Evolutionary conservation across 2,329 filamentous ascomycete genomes (phyloP), one percentile per base, ranked within the genome.

Genomic region (Talaromyces piceae): DNA sequence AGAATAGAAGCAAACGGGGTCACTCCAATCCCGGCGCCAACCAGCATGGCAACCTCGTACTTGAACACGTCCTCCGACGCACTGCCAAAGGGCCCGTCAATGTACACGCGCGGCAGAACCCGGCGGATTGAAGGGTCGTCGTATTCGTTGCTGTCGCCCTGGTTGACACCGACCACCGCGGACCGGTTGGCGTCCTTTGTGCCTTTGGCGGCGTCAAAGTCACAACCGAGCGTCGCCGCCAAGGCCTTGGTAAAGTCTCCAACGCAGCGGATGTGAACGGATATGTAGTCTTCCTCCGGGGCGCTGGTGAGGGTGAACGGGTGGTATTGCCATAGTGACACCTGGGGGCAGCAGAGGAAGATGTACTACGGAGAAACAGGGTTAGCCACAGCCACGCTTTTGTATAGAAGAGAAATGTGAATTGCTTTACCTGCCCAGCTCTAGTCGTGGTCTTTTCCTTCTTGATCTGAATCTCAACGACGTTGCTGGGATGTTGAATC

Each of bases 401-500:
- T 20, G 3, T 44, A 28, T 37, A 5, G 12, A 12, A 26, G 9
- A 11, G 44, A 41, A 28, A 13, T 41, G 39, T 27, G 11, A 16
- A 41, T 6, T 16, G 7, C 33, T 61, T 50, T 62, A 73, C 71
- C 63, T 89, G 87, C 47, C 88, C 88, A 18, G 88, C 86, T 48
- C 80, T 78, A 3, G 87, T 89, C 75, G 85, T 89, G 41, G 87
- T 91, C 70, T 89, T 76, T 64, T 91, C 87, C 71, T 93, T 93
- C 77, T 91, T 91, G 73, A 94, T 90, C 73, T 93, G 88, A 55
- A 94, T 91, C 71, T 94, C 88, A 67, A 87, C 87, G 16, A 94
- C 88, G 62, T 90, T 89, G 74, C 86, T 89, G 6, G 88, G 88
- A 67, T 94, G 88, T 73, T 93, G 88, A 57, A 94, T 84, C 56